A percentile compares a stretch with the other conserved stretches of the same genome.
These are phyloP conservation scores for Tetrapisispora nanseiensis DNA, from an alignment of 805 yeast genomes.

Conservation along the genomic window DNA sequence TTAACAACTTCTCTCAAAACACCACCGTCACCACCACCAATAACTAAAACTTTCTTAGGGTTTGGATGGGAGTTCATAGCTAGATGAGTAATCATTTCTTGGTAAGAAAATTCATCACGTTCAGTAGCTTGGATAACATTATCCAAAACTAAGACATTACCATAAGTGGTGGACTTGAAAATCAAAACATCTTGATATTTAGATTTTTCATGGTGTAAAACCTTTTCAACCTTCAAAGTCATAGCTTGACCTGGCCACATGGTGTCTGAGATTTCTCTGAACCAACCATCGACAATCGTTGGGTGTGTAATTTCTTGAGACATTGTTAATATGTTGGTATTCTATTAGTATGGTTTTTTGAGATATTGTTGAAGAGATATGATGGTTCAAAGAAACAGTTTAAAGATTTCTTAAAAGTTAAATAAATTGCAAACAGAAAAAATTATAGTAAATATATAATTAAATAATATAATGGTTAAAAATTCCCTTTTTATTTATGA, in stretches of 20 bases:
- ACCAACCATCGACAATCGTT: slow-evolving; percentile 72
- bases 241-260: slow-evolving; percentile 99
- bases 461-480: no score
- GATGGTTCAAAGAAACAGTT: no score
- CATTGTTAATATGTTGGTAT: slow-evolving; percentile 15
- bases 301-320: slow-evolving; percentile 34
- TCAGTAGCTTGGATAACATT: slow-evolving; percentile 94
- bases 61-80: slow-evolving; percentile 89
- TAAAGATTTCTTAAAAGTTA: no score
- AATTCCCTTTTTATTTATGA: no score
- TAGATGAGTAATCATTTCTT: slow-evolving; percentile 95
- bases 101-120: slow-evolving; percentile 95
- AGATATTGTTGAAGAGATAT: no score
- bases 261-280: slow-evolving; percentile 86
- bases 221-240: slow-evolving; percentile 78
- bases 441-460: no score
- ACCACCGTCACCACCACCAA: slow-evolving; percentile 99
- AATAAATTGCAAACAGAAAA: no score
- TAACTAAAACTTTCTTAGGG: slow-evolving; percentile 87
- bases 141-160: slow-evolving; percentile 90
- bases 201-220: slow-evolving; percentile 76
- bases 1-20: slow-evolving; percentile 90
- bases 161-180: slow-evolving; percentile 87
- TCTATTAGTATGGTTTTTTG: no score
- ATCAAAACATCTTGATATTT: slow-evolving; percentile 89